Conservation (phyloP, 345 rosid genomes). For the Eucalyptus melliodora region DNA sequence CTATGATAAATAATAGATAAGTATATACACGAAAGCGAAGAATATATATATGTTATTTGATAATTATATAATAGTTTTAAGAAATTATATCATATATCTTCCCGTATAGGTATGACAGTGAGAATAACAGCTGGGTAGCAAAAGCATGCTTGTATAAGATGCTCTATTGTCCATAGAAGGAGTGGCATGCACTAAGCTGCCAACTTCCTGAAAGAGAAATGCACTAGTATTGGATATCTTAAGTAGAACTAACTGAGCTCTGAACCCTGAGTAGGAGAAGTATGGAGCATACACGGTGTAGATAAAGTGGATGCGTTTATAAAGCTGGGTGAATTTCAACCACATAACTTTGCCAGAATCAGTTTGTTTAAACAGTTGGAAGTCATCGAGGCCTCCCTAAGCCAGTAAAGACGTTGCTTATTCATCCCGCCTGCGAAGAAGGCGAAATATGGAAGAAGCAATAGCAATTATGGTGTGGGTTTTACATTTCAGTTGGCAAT, state of each 20-base stretch:
- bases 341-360: neutral
- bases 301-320: neutral
- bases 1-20: conserved; percentile 73
- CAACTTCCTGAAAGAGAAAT: neutral
- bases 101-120: neutral
- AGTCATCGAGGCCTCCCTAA: neutral
- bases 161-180: neutral
- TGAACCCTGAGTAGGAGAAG: neutral
- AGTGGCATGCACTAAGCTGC: neutral
- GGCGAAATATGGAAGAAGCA: neutral
- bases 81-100: conserved; percentile 1
- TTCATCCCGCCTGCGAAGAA: neutral
- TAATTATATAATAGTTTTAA: conserved; percentile 18
- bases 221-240: neutral
- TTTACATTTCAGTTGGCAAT: neutral
- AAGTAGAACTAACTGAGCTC: neutral
- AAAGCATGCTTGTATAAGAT: neutral
- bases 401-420: neutral
- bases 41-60: conserved; percentile 33
- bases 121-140: neutral
- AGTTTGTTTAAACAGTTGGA: neutral
- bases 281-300: neutral
- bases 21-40: conserved; percentile 31
- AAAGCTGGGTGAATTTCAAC: neutral
- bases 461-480: neutral